Percentiles rank a stretch among this genome's conserved stretches.
These are phyloP conservation scores for Cephaloascus fragrans DNA, from an alignment of 805 yeast genomes.

Conservation along the genomic window DNA sequence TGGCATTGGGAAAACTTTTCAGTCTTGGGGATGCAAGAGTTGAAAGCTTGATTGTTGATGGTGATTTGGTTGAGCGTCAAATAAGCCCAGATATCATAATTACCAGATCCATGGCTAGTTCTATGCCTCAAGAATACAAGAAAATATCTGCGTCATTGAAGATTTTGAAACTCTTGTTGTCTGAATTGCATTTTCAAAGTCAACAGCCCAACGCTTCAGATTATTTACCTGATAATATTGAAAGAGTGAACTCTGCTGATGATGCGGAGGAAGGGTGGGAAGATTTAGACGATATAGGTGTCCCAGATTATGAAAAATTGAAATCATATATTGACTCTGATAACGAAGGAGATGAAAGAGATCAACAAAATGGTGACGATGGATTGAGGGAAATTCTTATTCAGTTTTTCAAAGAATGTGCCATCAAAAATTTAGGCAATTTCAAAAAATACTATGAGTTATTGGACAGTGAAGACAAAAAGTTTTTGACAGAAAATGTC, in stretches of 20 bases:
- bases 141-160: constrained; percentile 61
- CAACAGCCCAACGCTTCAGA: constrained; percentile 36
- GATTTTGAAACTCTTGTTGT: constrained; percentile 59
- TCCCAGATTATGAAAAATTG: constrained; percentile 52
- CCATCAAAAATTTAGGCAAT: constrained; percentile 35
- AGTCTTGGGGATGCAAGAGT: constrained; percentile 47
- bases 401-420: constrained; percentile 47
- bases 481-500: constrained; percentile 37
- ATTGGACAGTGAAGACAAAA: constrained; percentile 45
- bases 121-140: constrained; percentile 52
- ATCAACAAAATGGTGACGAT: constrained; percentile 18
- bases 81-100: constrained; percentile 51
- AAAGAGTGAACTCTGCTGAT: constrained; percentile 27
- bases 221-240: constrained; percentile 17
- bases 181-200: constrained; percentile 61
- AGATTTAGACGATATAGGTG: constrained; percentile 60
- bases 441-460: constrained; percentile 42
- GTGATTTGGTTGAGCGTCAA: constrained; percentile 58
- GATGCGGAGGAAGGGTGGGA: constrained; percentile 62
- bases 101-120: constrained; percentile 77
- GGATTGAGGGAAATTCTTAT: constrained; percentile 30
- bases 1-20: constrained; percentile 63
- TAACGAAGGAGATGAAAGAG: constrained; percentile 26
- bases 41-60: constrained; percentile 51
- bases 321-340: constrained; percentile 44